Conservation (phyloP, 1,139 yeast species). For the Yamadazyma sp. region DNA sequence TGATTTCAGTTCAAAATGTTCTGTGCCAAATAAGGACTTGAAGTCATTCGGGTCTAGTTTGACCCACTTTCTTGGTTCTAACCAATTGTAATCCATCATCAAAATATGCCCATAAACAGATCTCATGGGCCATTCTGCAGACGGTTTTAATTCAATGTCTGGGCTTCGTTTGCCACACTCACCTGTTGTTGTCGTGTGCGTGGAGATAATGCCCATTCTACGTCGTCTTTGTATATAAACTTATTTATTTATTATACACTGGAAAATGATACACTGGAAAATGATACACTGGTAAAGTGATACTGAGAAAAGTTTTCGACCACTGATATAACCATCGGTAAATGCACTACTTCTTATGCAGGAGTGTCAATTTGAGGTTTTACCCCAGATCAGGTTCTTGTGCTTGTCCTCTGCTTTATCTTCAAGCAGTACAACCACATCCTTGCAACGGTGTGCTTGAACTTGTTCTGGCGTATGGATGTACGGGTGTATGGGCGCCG, state of each 20-base stretch:
- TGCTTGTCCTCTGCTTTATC: no score
- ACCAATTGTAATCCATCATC: conserved; percentile 39
- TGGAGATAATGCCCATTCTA: conserved; percentile 40
- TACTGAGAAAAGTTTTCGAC: not conserved
- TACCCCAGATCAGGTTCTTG: no score
- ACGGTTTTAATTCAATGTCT: conserved; percentile 24
- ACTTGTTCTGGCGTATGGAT: no score
- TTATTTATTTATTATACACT: conserved; percentile 1
- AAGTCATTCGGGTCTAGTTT: conserved; percentile 16
- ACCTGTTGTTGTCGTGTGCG: conserved; percentile 39
- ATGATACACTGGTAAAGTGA: no score
- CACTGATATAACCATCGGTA: no score
- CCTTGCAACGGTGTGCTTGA: no score
- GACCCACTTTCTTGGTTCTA: conserved; percentile 13
- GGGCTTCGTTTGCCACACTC: conserved; percentile 53
- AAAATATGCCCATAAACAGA: conserved; percentile 30
- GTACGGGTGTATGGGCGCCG: no score
- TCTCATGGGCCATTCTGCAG: conserved; percentile 46
- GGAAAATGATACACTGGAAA: no score
- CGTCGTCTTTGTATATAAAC: not conserved
- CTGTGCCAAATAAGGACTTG: conserved; percentile 26
- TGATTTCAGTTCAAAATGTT: conserved; percentile 43
- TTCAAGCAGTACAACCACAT: no score
- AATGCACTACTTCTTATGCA: no score
- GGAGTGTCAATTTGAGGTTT: no score